Evolutionary conservation across 148 eudicot genomes (phyloP).

Genomic region (Rhododendron mucronatum): DNA sequence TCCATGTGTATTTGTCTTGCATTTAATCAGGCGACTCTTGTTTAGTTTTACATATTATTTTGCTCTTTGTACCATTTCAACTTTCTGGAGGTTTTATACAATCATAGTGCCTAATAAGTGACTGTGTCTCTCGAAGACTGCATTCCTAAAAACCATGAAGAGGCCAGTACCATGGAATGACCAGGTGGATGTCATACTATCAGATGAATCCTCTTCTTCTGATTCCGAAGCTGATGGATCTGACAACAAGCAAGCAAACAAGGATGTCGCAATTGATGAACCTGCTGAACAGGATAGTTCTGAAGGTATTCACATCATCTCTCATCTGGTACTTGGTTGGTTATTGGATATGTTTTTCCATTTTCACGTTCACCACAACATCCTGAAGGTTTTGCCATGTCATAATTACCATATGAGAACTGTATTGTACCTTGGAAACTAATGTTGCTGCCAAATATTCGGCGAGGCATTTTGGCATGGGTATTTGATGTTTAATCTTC

Average conservation of each 20-base stretch:
- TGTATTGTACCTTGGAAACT: not conserved
- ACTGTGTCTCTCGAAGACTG: not conserved
- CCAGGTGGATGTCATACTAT: constrained; percentile 49
- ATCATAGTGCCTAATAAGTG: not conserved
- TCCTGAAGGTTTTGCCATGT: not conserved
- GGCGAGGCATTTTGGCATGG: not conserved
- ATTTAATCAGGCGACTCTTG: not conserved
- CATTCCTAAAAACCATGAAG: constrained; percentile 20
- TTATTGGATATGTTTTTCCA: not conserved
- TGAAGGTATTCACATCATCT: constrained; percentile 26
- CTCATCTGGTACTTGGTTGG: not conserved
- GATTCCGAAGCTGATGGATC: constrained; percentile 24
- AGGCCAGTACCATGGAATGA: constrained; percentile 26
- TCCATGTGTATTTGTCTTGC: not conserved
- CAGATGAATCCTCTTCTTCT: constrained; percentile 45
- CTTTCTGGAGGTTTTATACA: not conserved
- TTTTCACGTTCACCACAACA: not conserved
- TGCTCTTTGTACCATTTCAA: not conserved
- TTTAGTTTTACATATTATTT: not conserved
- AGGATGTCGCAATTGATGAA: constrained; percentile 16
- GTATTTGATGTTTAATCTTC: not conserved
- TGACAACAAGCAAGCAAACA: constrained; percentile 13
- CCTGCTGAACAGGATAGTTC: constrained; percentile 20
- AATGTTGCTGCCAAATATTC: not conserved
- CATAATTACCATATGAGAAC: not conserved